phyloP scores from a whole-genome alignment of 805 yeast genomes.

The Millerozyma miso region DNA sequence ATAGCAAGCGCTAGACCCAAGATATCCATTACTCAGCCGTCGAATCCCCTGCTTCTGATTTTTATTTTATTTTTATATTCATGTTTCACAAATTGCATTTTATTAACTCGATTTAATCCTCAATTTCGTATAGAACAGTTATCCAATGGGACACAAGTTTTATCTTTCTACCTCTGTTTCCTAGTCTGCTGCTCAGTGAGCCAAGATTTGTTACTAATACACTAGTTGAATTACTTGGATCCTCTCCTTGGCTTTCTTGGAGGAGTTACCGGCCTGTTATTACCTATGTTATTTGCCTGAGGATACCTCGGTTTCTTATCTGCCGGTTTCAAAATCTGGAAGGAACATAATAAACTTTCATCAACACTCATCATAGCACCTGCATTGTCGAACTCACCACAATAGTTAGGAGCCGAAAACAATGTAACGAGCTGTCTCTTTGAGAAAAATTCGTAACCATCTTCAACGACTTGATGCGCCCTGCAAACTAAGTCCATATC shows the following conservation, averaged over 20 bases:
- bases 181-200: background rate
- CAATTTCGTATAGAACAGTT: too few species aligned
- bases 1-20: too few species aligned
- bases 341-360: constrained; percentile 91
- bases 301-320: constrained; percentile 81
- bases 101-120: too few species aligned
- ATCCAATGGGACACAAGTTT: too few species aligned
- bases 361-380: constrained; percentile 99
- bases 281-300: constrained; percentile 37
- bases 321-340: constrained; percentile 96
- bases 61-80: too few species aligned
- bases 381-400: constrained; percentile 98
- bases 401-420: constrained; percentile 95
- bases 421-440: constrained; percentile 94
- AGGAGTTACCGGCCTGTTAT: constrained; percentile 51
- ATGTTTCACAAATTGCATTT: too few species aligned
- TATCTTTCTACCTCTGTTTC: too few species aligned
- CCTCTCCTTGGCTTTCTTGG: constrained; percentile 56
- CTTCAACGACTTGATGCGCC: constrained; percentile 99
- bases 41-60: too few species aligned
- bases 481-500: constrained; percentile 98
- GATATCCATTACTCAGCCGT: too few species aligned
- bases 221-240: constrained; percentile 29
- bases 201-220: background rate
- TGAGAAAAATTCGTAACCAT: constrained; percentile 95